These are phyloP conservation scores for Thelephora terrestris DNA, from an alignment of 1,284 basidiomycete species.

Conservation along the genomic window DNA sequence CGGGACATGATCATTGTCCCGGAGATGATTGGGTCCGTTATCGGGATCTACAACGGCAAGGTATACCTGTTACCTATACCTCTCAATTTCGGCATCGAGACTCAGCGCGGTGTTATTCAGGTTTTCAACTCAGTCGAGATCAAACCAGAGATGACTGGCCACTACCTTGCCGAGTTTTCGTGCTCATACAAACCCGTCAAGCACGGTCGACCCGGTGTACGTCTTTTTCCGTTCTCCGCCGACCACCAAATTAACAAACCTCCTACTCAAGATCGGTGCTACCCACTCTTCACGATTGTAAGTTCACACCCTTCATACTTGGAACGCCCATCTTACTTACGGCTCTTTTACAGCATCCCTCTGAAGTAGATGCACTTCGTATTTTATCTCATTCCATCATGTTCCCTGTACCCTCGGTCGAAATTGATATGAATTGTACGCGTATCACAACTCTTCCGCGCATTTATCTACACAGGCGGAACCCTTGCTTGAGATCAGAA, in stretches of 20 bases:
- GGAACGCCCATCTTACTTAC: slow-evolving; percentile 4
- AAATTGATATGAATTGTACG: slow-evolving; percentile 26
- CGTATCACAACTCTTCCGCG: slow-evolving; percentile 4
- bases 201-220: slow-evolving; percentile 95
- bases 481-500: neutral
- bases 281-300: slow-evolving; percentile 78
- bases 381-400: slow-evolving; percentile 19
- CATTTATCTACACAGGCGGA: neutral
- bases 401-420: slow-evolving; percentile 8
- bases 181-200: slow-evolving; percentile 98
- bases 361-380: slow-evolving; percentile 51
- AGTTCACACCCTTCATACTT: slow-evolving; percentile 16
- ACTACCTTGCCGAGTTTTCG: slow-evolving; percentile 95
- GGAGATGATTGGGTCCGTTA: slow-evolving; percentile 98
- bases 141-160: slow-evolving; percentile 99
- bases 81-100: neutral
- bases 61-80: slow-evolving; percentile 27
- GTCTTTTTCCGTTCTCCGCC: slow-evolving; percentile 17
- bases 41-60: slow-evolving; percentile 98
- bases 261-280: slow-evolving; percentile 66
- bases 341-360: slow-evolving; percentile 43
- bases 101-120: slow-evolving; percentile 25
- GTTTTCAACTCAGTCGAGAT: slow-evolving; percentile 97
- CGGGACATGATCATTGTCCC: slow-evolving; percentile 99
- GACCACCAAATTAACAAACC: neutral